Conservation (phyloP, 2,329 filamentous ascomycete species). For the Phymatotrichopsis omnivora region DNA sequence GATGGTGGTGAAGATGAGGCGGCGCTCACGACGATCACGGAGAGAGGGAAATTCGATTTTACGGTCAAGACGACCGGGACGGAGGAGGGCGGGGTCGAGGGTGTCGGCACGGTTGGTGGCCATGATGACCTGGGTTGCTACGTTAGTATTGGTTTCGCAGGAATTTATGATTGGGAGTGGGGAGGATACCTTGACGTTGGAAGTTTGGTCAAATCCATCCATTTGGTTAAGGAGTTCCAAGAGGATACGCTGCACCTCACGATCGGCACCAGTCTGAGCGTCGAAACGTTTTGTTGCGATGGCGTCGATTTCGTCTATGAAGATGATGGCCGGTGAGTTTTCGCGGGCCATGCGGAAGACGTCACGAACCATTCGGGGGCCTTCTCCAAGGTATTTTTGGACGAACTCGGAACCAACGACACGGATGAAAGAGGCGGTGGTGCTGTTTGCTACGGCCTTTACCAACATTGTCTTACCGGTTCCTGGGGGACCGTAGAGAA, state of each 20-base stretch:
- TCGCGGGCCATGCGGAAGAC: constrained; percentile 98
- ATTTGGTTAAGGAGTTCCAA: constrained; percentile 98
- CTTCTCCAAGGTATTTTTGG: constrained; percentile 96
- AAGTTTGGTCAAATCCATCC: constrained; percentile 98
- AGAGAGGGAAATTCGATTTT: constrained; percentile 99
- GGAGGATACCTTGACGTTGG: constrained; percentile 69
- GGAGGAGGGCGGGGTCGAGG: constrained; percentile 84
- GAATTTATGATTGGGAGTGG: too few relatives aligned
- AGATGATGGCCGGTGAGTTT: constrained; percentile 97
- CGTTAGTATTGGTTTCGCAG: not conserved
- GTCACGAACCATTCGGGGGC: constrained; percentile 96
- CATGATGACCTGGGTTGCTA: constrained; percentile 73
- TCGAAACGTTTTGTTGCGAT: constrained; percentile 99
- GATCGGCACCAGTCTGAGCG: constrained; percentile 92
- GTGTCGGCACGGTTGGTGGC: constrained; percentile 97
- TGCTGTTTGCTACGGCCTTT: constrained; percentile 97
- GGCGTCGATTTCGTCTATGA: constrained; percentile 98
- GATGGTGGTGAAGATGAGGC: constrained; percentile 96
- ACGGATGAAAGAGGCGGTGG: constrained; percentile 94
- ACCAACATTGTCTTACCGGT: constrained; percentile 66
- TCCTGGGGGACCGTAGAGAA: constrained; percentile 91
- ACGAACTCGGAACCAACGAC: constrained; percentile 98
- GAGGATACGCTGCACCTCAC: constrained; percentile 96
- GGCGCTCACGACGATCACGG: constrained; percentile 83
- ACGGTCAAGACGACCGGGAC: constrained; percentile 87